Evolutionary conservation across 768 basidiomycete genomes (phyloP).

Genomic region (Strobilomyces echinocephalus): DNA sequence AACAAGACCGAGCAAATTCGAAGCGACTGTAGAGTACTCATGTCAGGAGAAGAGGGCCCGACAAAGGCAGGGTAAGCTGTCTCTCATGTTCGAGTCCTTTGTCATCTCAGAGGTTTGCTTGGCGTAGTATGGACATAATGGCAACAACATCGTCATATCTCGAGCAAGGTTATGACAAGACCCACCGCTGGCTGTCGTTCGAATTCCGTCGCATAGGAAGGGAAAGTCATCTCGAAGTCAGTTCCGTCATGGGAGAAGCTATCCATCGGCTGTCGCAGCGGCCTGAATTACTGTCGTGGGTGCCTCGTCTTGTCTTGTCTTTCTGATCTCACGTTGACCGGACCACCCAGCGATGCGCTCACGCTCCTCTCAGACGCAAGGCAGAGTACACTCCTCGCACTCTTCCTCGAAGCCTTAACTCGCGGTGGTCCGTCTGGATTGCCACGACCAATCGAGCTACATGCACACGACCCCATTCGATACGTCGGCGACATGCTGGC

Average conservation of each 20-base stretch:
- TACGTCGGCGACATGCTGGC: slow-evolving; percentile 99
- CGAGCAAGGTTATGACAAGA: slow-evolving; percentile 87
- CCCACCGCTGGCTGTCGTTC: slow-evolving; percentile 77
- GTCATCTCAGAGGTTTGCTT: background rate
- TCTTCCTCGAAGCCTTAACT: slow-evolving; percentile 84
- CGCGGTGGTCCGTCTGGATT: slow-evolving; percentile 80
- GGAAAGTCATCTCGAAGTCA: slow-evolving; percentile 70
- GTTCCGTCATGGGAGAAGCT: slow-evolving; percentile 60
- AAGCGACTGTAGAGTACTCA: slow-evolving; percentile 77
- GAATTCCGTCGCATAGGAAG: slow-evolving; percentile 79
- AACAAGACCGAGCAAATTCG: slow-evolving; percentile 81
- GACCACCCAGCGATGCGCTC: slow-evolving; percentile 62
- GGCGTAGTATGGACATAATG: slow-evolving; percentile 80
- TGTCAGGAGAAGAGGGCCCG: slow-evolving; percentile 79
- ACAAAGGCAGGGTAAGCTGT: slow-evolving; percentile 66
- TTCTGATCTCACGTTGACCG: background rate
- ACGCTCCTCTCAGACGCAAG: slow-evolving; percentile 74
- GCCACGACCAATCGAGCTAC: slow-evolving; percentile 92
- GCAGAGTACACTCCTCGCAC: slow-evolving; percentile 70
- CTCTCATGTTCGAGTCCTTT: background rate
- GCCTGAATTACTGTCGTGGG: slow-evolving; percentile 60
- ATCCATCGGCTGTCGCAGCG: slow-evolving; percentile 69
- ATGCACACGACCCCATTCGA: slow-evolving; percentile 94
- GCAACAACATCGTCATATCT: slow-evolving; percentile 72
- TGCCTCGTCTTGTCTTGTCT: background rate